phyloP scores from a whole-genome alignment of 495 filamentous ascomycete genomes.

The Tuber calosporum region DNA sequence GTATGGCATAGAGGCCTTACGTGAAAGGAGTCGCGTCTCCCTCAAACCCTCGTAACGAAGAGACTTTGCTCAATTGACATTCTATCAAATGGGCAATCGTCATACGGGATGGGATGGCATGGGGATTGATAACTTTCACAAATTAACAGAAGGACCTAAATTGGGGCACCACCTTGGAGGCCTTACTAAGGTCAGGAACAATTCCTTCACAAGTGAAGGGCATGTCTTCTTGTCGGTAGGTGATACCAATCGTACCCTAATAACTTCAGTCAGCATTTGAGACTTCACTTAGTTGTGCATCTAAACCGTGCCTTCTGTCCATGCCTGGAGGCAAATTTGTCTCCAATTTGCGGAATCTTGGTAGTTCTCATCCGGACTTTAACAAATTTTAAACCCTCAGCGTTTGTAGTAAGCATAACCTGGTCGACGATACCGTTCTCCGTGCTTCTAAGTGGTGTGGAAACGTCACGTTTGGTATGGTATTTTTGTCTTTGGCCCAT shows the following conservation, averaged over 20 bases:
- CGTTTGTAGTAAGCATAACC: conserved; percentile 86
- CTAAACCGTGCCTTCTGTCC: conserved; percentile 63
- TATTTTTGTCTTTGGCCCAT: conserved; percentile 81
- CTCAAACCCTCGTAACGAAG: conserved; percentile 79
- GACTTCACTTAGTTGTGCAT: neutral
- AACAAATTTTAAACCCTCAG: conserved; percentile 81
- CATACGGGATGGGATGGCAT: conserved; percentile 99
- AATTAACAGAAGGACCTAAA: neutral
- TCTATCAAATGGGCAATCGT: conserved; percentile 99
- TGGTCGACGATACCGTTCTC: conserved; percentile 94
- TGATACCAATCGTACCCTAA: conserved; percentile 90
- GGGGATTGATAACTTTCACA: conserved; percentile 74
- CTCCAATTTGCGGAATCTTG: conserved; percentile 95
- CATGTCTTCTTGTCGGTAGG: conserved; percentile 96
- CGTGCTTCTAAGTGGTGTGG: conserved; percentile 85
- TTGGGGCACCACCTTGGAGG: neutral
- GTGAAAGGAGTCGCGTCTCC: conserved; percentile 98
- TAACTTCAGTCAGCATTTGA: neutral
- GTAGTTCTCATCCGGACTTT: conserved; percentile 96
- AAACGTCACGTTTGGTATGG: conserved; percentile 89
- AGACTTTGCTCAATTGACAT: conserved; percentile 92
- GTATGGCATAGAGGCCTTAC: neutral
- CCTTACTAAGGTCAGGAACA: conserved; percentile 67
- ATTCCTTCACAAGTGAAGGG: conserved; percentile 90
- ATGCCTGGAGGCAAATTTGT: conserved; percentile 98